Percentiles rank a stretch among this genome's conserved stretches.
phyloP scores from a whole-genome alignment of 192 early-diverging fungal species.

The Backusella tarrabulga region DNA sequence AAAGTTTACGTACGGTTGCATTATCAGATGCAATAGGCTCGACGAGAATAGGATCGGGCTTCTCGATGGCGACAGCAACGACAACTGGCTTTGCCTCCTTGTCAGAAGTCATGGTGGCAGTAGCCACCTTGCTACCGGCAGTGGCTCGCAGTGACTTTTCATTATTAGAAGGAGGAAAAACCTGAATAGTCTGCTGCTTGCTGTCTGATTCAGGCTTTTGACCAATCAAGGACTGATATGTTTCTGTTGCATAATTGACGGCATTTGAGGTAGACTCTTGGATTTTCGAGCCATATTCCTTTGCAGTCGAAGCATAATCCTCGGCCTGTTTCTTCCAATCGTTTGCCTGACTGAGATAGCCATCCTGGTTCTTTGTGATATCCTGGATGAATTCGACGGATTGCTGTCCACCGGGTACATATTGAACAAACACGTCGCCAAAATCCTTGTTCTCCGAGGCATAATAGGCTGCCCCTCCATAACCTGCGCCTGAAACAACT shows the following conservation, averaged over 20 bases:
- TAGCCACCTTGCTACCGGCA: background rate
- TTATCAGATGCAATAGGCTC: constrained; percentile 33
- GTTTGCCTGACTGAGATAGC: constrained; percentile 27
- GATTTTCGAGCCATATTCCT: constrained; percentile 10
- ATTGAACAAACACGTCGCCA: constrained; percentile 52
- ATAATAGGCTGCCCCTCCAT: constrained; percentile 53
- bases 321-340: constrained; percentile 30
- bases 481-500: constrained; percentile 35
- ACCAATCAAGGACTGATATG: constrained; percentile 32
- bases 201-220: constrained; percentile 6
- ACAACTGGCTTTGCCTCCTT: background rate
- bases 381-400: constrained; percentile 52
- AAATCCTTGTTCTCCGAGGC: constrained; percentile 55
- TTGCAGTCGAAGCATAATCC: constrained; percentile 24
- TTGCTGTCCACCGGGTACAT: constrained; percentile 56
- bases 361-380: constrained; percentile 42
- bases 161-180: background rate
- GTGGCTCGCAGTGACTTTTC: background rate
- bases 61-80: constrained; percentile 12
- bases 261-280: constrained; percentile 24
- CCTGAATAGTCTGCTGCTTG: background rate
- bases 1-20: constrained; percentile 32
- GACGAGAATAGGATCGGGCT: constrained; percentile 28
- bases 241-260: constrained; percentile 35
- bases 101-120: constrained; percentile 3